Conservation (phyloP, 805 yeast genomes). For the Clavispora carvajalis region DNA sequence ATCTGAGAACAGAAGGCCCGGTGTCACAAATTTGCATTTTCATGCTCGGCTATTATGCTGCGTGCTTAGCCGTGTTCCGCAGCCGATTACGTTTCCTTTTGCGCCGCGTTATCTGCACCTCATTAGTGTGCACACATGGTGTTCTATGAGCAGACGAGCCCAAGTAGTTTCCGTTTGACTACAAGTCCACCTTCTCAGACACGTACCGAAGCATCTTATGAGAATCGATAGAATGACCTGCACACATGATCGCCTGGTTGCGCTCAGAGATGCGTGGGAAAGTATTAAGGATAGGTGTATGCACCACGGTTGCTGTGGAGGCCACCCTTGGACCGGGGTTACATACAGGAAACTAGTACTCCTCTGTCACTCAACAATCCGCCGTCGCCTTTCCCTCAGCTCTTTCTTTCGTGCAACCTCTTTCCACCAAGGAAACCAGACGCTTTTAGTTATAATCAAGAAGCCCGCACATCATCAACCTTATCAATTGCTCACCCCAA, state of each 20-base stretch:
- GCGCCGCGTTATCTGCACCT: too few relatives aligned
- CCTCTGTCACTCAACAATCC: neutral
- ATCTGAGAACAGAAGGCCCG: too few relatives aligned
- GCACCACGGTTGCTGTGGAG: conserved; percentile 1
- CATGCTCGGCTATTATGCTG: too few relatives aligned
- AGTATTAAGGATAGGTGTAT: neutral
- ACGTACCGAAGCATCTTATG: too few relatives aligned
- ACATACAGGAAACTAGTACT: neutral
- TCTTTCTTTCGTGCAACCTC: neutral
- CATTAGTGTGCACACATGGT: too few relatives aligned
- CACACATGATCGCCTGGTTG: neutral
- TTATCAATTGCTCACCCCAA: neutral
- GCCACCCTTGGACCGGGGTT: neutral
- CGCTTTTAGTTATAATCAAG: neutral
- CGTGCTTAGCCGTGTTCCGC: too few relatives aligned
- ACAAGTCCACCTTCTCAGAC: too few relatives aligned
- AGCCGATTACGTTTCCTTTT: too few relatives aligned
- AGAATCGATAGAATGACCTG: too few relatives aligned
- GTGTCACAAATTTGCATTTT: too few relatives aligned
- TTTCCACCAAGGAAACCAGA: neutral
- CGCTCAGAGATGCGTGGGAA: neutral
- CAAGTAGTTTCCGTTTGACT: too few relatives aligned
- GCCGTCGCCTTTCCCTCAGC: neutral
- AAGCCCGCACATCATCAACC: neutral
- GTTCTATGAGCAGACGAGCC: too few relatives aligned